Conservation (phyloP, 495 filamentous ascomycete species). For the Annulohypoxylon stygium region DNA sequence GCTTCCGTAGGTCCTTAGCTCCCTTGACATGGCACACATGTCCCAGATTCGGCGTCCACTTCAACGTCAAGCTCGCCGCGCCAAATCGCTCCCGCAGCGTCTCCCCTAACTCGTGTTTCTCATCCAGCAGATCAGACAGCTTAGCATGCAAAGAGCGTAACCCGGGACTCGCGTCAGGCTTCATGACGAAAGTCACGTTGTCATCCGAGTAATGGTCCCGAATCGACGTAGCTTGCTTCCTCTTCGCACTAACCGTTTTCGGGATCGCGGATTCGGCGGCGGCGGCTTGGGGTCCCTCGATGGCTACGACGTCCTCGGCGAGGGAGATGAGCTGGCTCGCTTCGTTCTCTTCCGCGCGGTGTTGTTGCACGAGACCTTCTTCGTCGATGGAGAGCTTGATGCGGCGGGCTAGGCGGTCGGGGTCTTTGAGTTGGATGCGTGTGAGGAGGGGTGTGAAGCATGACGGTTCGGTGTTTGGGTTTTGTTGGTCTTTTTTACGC, state of each 20-base stretch:
- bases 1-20: conserved; percentile 68
- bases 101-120: conserved; percentile 71
- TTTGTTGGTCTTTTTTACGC: conserved; percentile 3
- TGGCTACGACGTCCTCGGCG: conserved; percentile 73
- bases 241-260: conserved; percentile 50
- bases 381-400: conserved; percentile 91
- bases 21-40: conserved; percentile 94
- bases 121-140: conserved; percentile 67
- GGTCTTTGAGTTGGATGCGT: conserved; percentile 77
- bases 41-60: conserved; percentile 85
- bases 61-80: conserved; percentile 76
- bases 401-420: conserved; percentile 72
- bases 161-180: conserved; percentile 73
- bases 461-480: conserved; percentile 11
- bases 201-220: conserved; percentile 65
- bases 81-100: conserved; percentile 65
- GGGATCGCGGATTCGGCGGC: conserved; percentile 55
- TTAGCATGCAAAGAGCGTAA: conserved; percentile 75
- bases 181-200: conserved; percentile 87
- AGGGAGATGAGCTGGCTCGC: conserved; percentile 74
- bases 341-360: conserved; percentile 78
- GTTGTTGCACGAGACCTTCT: conserved; percentile 84
- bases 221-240: conserved; percentile 57
- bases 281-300: conserved; percentile 64
- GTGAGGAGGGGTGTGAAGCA: conserved; percentile 67